These are phyloP conservation scores for Pterulicium gracile DNA, from an alignment of 1,284 basidiomycete genomes.

Conservation along the genomic window DNA sequence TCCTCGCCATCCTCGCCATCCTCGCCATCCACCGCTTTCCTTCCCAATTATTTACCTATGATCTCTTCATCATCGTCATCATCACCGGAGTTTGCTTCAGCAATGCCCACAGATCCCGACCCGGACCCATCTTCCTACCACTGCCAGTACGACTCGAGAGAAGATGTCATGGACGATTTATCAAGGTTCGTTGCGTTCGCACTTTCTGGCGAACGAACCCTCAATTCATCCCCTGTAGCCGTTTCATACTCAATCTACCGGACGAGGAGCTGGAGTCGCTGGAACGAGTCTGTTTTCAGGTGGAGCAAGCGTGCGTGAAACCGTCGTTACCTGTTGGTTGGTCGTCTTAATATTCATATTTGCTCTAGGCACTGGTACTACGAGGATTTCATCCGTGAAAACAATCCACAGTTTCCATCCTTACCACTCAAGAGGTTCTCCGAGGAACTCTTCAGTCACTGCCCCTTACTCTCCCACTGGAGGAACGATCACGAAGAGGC, in stretches of 20 bases:
- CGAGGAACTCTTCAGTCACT: slow-evolving; percentile 81
- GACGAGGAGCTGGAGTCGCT: slow-evolving; percentile 86
- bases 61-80: slow-evolving; percentile 47
- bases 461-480: slow-evolving; percentile 73
- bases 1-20: slow-evolving; percentile 4
- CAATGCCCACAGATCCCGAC: slow-evolving; percentile 28
- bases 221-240: slow-evolving; percentile 38
- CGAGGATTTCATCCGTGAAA: slow-evolving; percentile 94
- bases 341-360: slow-evolving; percentile 10
- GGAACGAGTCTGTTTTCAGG: slow-evolving; percentile 96
- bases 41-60: slow-evolving; percentile 24
- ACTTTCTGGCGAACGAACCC: no score
- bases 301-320: slow-evolving; percentile 87
- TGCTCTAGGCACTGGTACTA: slow-evolving; percentile 93
- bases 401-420: slow-evolving; percentile 82
- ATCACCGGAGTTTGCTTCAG: slow-evolving; percentile 58
- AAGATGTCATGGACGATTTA: slow-evolving; percentile 83
- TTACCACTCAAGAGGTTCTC: slow-evolving; percentile 90
- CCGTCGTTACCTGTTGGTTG: no score
- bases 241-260: slow-evolving; percentile 96
- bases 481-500: slow-evolving; percentile 71
- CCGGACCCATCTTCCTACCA: slow-evolving; percentile 33
- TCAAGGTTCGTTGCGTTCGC: slow-evolving; percentile 45
- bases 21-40: slow-evolving; percentile 13
- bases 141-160: slow-evolving; percentile 55